Evolutionary conservation across 1,139 yeast species (phyloP), one percentile per base, ranked within the genome.

Genomic region (Zygosaccharomyces sapae): DNA sequence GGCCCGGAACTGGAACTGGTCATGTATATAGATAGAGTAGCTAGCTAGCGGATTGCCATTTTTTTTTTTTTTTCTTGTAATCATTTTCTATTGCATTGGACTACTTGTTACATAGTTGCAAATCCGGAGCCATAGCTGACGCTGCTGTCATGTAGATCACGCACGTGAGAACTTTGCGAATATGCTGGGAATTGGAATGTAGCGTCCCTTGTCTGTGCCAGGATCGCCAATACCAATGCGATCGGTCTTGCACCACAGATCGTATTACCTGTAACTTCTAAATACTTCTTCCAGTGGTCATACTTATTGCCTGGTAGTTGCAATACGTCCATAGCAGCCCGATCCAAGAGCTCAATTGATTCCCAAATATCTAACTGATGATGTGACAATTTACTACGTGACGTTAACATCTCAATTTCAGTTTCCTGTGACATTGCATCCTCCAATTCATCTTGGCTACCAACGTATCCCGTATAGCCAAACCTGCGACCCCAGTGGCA

Each of bases 401-500:
- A 57, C 8, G 54, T 59, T 36, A 59, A 46, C 52, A 55, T 52
- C 38, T 57, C 60, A 24, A 58, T 55, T 43, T 64, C 65, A 1
- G 62, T 55, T 33, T 56, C 61, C 19, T 56, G 59, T 18, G 49
- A 52, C 33, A 57, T 40, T 1, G 61, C 55, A 10, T 55, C 59
- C 5, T 53, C 46, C 16, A 62, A 46, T 12, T 63, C 65, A n/a
- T 54, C 56, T 30, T 40, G 46, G 38, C 50, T 55, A 2, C 59
- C 58, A 10, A 62, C 71, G 59, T 85, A 86, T 31, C 75, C 73
- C 2, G 83, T 81, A 62, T 83, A 89, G 9, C 81, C 82, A 61
- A 89, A 88, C 40, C 95, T 70, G 3, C 75, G 60, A 1, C 97
- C 97, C 98, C 98, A 92, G 62, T 92, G 98, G 63, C 97, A 90